Evolutionary conservation across 2,329 filamentous ascomycete genomes (phyloP).

Genomic region (Pseudocercospora vitis): DNA sequence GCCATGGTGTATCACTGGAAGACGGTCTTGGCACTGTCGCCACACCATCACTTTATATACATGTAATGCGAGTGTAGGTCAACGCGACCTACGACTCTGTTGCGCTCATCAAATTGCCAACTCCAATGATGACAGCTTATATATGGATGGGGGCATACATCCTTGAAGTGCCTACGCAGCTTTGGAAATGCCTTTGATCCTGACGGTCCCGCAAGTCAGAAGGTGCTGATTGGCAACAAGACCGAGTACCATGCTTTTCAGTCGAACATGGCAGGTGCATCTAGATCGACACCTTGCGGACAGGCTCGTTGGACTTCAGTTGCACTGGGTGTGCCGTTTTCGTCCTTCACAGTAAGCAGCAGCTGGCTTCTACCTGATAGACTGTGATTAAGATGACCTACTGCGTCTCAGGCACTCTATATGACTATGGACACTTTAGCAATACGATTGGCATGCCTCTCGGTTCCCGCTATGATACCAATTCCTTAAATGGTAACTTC

Average conservation of each 20-base stretch:
- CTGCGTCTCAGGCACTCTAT: neutral
- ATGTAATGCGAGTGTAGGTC: neutral
- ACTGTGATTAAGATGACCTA: neutral
- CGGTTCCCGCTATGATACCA: neutral
- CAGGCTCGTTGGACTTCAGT: neutral
- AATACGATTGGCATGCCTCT: conserved; percentile 1
- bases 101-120: too few relatives aligned
- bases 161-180: neutral
- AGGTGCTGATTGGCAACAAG: neutral
- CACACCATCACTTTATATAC: neutral
- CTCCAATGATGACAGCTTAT: neutral
- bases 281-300: neutral
- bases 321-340: neutral
- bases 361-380: neutral
- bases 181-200: neutral
- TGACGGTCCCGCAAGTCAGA: neutral
- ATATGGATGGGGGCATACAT: neutral
- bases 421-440: neutral
- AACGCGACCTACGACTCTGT: neutral
- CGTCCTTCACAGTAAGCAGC: neutral
- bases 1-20: too few relatives aligned
- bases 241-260: neutral
- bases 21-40: neutral
- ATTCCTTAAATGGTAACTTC: neutral
- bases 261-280: neutral